Base-by-base conservation (phyloP, 1,139 yeast genomes). In the Sugiyamaella novakii region DNA sequence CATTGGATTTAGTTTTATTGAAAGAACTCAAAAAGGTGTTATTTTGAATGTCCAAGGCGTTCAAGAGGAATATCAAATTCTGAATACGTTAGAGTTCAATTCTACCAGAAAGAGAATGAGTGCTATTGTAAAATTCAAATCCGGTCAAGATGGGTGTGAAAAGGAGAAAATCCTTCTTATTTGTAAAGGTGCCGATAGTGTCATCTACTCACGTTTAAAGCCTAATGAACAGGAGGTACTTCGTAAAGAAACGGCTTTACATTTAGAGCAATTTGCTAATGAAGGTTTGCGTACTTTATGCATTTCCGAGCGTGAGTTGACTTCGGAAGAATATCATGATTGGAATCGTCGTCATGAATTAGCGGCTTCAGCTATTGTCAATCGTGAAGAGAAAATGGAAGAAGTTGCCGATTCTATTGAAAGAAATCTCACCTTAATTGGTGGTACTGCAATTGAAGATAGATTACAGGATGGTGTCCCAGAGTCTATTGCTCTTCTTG, bases 391-490 rank as follows among this genome's bases (percentile, higher is more conserved):
- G 34, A 73, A 79, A 53, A 79, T 92, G 73, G 96, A 87, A 54
- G 76, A 72, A 49, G 84, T 87, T 52, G 87, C 91, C 19, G 92
- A 89, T 45, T 80, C 82, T 46, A 81, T 92, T 59, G 98, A 92
- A 68, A 76, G 79, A 25, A 81, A 81, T 35, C 72, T 92, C 59
- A 73, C 73, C 12, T 72, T 92, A 52, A 71, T 92, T 33, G 98
- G 98, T 54, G 98, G 98, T 60, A 92, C 98, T 25, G 98, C 98
- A 15, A 92, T 92, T 67, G 98, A 92, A 67, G 98, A 92, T 70
- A 78, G 96, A 61, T 76, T 92, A 52, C 98, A 92, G 71, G 88
- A 83, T 53, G 98, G 98, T 65, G 98, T 92, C 14, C 98, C 98
- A 1, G 95, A 88, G 59, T 80, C 98, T 3, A 92, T 92, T 67